phyloP scores from a whole-genome alignment of 257 asterid species.

The Fraxinus excelsior region DNA sequence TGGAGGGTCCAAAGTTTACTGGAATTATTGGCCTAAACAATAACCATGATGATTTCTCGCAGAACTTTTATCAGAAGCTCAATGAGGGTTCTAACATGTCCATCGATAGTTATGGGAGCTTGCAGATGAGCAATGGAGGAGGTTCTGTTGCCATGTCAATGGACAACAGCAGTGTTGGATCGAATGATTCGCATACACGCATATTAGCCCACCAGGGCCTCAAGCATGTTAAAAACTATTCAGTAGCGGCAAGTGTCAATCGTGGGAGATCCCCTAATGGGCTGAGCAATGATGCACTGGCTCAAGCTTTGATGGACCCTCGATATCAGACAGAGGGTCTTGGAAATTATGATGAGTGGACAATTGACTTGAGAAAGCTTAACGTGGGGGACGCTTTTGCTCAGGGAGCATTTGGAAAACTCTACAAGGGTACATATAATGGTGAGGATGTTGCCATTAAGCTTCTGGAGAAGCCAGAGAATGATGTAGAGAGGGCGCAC shows the following conservation, averaged over 20 bases:
- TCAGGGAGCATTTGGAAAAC: conserved; percentile 71
- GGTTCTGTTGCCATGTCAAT: conserved; percentile 75
- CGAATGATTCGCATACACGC: conserved; percentile 67
- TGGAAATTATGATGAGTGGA: conserved; percentile 60
- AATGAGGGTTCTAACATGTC: conserved; percentile 80
- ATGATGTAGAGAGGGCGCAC: conserved; percentile 55
- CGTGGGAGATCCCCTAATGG: conserved; percentile 58
- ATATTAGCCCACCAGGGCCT: conserved; percentile 74
- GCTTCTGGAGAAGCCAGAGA: conserved; percentile 67
- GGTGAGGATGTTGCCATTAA: conserved; percentile 67
- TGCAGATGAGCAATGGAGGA: conserved; percentile 72
- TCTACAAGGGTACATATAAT: conserved; percentile 57
- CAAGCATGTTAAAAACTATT: conserved; percentile 59
- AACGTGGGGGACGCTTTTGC: conserved; percentile 68
- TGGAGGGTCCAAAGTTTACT: conserved; percentile 65
- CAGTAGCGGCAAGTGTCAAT: conserved; percentile 65
- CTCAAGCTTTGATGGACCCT: conserved; percentile 59
- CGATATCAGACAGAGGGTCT: conserved; percentile 60
- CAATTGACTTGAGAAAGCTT: conserved; percentile 62
- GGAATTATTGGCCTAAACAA: conserved; percentile 61
- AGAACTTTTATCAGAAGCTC: conserved; percentile 68
- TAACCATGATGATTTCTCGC: conserved; percentile 60
- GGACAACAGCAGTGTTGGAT: conserved; percentile 78
- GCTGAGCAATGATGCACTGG: conserved; percentile 65
- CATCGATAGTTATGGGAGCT: conserved; percentile 67